Evolutionary conservation across 441 rosid genomes (phyloP).

Genomic region (Daphne laureola): DNA sequence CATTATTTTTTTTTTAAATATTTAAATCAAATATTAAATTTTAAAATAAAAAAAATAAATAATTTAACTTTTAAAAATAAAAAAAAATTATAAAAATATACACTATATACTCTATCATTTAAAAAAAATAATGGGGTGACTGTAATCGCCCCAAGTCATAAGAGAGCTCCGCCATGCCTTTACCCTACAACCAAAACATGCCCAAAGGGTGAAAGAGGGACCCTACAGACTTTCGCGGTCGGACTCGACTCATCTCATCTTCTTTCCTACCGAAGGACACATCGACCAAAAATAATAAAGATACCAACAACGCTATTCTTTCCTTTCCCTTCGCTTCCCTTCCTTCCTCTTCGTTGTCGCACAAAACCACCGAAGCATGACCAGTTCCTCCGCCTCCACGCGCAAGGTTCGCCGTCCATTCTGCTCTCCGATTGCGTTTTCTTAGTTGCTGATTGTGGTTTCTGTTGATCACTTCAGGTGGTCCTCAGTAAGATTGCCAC

Average conservation of each 20-base stretch:
- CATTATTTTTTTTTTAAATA: no score
- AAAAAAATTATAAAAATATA: no score
- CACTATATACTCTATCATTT: no score
- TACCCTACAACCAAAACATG: no score
- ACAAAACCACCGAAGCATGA: conserved; percentile 31
- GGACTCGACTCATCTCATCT: conserved; percentile 7
- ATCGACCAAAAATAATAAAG: no score
- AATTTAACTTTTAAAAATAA: no score
- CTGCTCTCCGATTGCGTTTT: not conserved
- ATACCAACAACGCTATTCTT: not conserved
- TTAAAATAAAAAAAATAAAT: no score
- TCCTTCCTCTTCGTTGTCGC: conserved; percentile 15
- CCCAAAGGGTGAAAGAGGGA: not conserved
- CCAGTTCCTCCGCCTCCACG: conserved; percentile 71
- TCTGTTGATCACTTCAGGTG: conserved; percentile 28
- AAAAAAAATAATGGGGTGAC: no score
- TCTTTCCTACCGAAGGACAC: not conserved
- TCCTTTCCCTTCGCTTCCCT: conserved; percentile 9
- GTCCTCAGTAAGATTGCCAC: conserved; percentile 87
- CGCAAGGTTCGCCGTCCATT: conserved; percentile 55
- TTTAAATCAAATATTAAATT: no score
- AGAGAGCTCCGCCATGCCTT: no score
- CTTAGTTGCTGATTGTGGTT: not conserved
- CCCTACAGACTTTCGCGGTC: conserved; percentile 16
- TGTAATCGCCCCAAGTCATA: no score